Percentiles rank a stretch among this genome's conserved stretches.
Evolutionary conservation across 2,329 filamentous ascomycete genomes (phyloP).

Genomic region (Ophiocordyceps camponoti-leonardi): DNA sequence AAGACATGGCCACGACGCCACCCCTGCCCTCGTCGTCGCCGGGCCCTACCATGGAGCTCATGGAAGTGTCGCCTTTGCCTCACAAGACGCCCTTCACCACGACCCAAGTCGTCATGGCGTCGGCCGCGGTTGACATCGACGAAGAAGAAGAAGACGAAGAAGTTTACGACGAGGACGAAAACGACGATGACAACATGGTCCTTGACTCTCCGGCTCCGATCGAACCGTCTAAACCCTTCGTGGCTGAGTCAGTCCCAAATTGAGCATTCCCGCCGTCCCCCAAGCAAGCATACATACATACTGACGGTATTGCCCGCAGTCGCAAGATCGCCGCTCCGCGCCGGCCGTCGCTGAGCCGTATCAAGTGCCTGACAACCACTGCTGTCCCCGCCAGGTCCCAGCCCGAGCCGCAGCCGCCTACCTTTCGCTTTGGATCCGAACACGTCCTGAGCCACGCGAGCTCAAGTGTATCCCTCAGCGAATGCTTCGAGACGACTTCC

Average conservation of each 20-base stretch:
- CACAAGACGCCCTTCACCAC: conserved; percentile 60
- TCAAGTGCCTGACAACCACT: conserved; percentile 59
- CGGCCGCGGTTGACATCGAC: conserved; percentile 46
- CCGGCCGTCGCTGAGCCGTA: conserved; percentile 56
- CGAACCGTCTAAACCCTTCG: conserved; percentile 30
- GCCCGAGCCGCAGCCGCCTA: conserved; percentile 47
- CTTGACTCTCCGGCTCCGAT: conserved; percentile 38
- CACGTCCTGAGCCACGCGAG: conserved; percentile 11
- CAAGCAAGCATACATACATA: background rate
- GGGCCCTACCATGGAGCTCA: conserved; percentile 51
- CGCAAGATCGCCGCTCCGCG: conserved; percentile 51
- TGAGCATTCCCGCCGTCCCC: conserved; percentile 5
- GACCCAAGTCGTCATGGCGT: conserved; percentile 46
- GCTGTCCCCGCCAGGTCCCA: conserved; percentile 41
- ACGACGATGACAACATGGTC: conserved; percentile 28
- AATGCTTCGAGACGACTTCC: conserved; percentile 61
- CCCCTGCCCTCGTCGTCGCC: conserved; percentile 73
- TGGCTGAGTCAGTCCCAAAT: conserved; percentile 32
- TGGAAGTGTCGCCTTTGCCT: conserved; percentile 88
- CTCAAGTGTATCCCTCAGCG: conserved; percentile 46
- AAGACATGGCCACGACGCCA: conserved; percentile 67
- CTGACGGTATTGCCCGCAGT: conserved; percentile 21
- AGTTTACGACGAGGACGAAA: conserved; percentile 4
- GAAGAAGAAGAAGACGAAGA: conserved; percentile 5
- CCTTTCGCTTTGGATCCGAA: conserved; percentile 54